phyloP scores from a whole-genome alignment of 2,329 filamentous ascomycete genomes.

The Colletotrichum falcatum region DNA sequence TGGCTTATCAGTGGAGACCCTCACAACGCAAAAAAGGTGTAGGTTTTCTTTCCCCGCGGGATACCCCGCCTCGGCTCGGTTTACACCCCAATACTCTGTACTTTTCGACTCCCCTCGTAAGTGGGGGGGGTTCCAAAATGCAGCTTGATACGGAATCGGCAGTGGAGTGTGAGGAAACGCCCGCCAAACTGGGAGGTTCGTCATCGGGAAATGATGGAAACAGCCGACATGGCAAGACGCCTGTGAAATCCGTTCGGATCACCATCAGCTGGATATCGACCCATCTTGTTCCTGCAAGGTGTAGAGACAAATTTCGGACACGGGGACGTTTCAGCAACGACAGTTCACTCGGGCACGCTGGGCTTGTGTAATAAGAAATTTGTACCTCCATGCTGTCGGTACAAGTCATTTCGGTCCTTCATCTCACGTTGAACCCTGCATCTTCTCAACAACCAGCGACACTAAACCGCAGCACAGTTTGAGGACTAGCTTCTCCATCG shows the following conservation, averaged over 20 bases:
- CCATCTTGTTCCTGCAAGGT: slow-evolving; percentile 1
- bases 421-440: neutral
- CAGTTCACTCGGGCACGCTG: neutral
- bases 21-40: neutral
- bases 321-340: neutral
- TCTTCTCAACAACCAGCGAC: neutral
- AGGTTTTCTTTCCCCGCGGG: slow-evolving; percentile 2
- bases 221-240: neutral
- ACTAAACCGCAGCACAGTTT: neutral
- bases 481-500: neutral
- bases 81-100: neutral
- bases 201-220: neutral
- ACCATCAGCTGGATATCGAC: slow-evolving; percentile 23
- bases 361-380: neutral
- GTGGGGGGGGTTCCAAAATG: slow-evolving; percentile 23
- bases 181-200: neutral
- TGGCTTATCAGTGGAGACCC: slow-evolving; percentile 23
- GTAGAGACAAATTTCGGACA: neutral
- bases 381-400: neutral
- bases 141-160: neutral
- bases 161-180: slow-evolving; percentile 11
- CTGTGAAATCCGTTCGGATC: neutral
- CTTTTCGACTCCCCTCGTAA: slow-evolving; percentile 3
- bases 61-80: neutral
- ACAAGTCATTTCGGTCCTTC: neutral